Base-by-base conservation (phyloP, 352 stramenopile species). In the Globisporangium spiculum region DNA sequence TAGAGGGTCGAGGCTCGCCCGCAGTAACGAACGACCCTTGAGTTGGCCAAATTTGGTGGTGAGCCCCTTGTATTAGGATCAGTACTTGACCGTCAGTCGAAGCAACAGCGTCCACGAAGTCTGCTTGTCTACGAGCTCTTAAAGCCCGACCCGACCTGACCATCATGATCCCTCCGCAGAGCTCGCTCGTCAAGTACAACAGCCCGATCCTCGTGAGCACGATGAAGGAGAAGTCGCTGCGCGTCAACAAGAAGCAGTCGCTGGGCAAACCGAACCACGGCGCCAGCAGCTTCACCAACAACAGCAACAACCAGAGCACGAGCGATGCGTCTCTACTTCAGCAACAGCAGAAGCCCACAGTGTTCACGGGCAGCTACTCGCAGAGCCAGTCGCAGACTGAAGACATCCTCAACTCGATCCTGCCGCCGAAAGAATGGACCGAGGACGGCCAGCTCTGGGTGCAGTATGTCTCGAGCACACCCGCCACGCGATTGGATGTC, bases 391-490 rank as follows among this genome's bases (percentile, higher is more conserved):
- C 79, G 34, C 86, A 96, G 62, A 97, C 89, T 1, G 90, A 97
- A 38, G 92, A 97, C 75, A 97, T 97, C 32, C 72, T 97, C 30
- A 98, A 98, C 75, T 96, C 88, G 6, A 97, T 98, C 59, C 66
- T 98, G 34, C 91, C 92, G 18, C 92, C 92, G 1, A 95, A 92
- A 64, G 86, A 96, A 63, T 94, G 85, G 86, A 96, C 84, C 0
- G 83, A 97, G 66, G 89, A 98, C 65, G 91, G 88, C 9, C 87
- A 97, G 71, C 79, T 97, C 1, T 98, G 92, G 92, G 86, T 98
- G 53, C 93, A 98, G 69, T 98, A 98, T 70, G 93, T 98, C 27
- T 97, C 86, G 6, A 97, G 84, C 65, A 97, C 91, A 0, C 92
- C 93, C 0, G 93, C 93, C 1, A 98, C 93, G 50, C 74, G 91